Evolutionary conservation across 495 filamentous ascomycete genomes (phyloP), one percentile per base, ranked within the genome.

Genomic region (Schizothecium vesticola): DNA sequence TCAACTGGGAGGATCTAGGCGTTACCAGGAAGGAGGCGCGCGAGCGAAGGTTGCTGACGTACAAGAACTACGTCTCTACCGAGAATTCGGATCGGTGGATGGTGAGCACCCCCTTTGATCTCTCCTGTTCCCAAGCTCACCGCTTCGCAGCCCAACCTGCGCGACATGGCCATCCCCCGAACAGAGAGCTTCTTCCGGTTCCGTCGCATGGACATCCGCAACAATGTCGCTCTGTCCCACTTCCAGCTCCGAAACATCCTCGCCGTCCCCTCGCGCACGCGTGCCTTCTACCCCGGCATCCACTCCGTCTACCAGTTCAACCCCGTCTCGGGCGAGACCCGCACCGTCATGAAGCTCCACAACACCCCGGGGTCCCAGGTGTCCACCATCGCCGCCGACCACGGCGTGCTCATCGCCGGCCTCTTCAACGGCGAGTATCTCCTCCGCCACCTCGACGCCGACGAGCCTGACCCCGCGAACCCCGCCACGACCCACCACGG

Each of bases 201-300:
- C 69, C 86, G 86, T 22, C 83, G 86, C 28, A 92, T 93, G 87
- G 85, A 90, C 67, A 87, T 90, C 3, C 78, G 81, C 43, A 84
- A 86, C 28, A 84, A 87, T 56, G 85, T 91, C 22, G 84, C 85
- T 28, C 79, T 94, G 25, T 81, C 90, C 43, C 94, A 97, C 77
- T 97, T 96, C 72, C 94, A 98, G 72, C 86, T 97, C 19, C 91
- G 94, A 60, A 94, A 97, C 75, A 78, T 95, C 1, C 83, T 98
- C 67, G 89, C 89, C 3, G 86, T 88, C 61, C 86, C 88, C 21
- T 90, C 90, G 11, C 88, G 89, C 56, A 90, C 90, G 60, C 88
- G 92, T 60, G 80, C 91, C 55, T 93, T 90, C 77, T 97, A 96
- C 76, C 88, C 92, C 26, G 83, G 83, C 26, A 80, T 82, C 66